Percentiles rank a stretch among this genome's conserved stretches.
phyloP scores from a whole-genome alignment of 352 stramenopile species.

The Phytophthora hybrid region DNA sequence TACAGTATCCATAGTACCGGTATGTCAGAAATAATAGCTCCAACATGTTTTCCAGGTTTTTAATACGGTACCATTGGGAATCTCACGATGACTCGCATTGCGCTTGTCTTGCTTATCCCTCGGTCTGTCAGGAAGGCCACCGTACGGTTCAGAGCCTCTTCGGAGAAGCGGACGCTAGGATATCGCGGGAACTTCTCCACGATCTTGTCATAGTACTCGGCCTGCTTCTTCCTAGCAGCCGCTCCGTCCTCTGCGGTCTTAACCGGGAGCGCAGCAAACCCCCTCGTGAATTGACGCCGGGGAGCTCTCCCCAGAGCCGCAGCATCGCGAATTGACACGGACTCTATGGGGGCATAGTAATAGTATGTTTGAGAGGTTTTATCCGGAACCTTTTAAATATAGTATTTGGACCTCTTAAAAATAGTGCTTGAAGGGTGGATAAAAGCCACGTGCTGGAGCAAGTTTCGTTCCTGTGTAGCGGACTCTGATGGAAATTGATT shows the following conservation, averaged over 20 bases:
- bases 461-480: too few relatives aligned
- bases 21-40: too few relatives aligned
- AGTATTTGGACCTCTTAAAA: too few relatives aligned
- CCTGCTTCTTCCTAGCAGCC: neutral
- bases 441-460: too few relatives aligned
- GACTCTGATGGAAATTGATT: too few relatives aligned
- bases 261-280: neutral
- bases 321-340: neutral
- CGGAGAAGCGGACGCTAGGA: neutral
- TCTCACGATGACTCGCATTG: too few relatives aligned
- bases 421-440: too few relatives aligned
- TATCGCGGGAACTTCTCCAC: neutral
- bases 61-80: too few relatives aligned
- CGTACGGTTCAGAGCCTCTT: neutral
- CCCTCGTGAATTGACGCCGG: neutral
- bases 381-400: neutral
- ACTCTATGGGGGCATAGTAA: too few relatives aligned
- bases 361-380: neutral
- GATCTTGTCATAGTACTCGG: neutral
- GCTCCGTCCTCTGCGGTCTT: neutral
- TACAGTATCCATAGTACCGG: too few relatives aligned
- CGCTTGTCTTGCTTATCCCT: neutral
- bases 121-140: neutral
- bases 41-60: too few relatives aligned
- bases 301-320: neutral